A percentile compares a stretch with the other conserved stretches of the same genome.
Evolutionary conservation across 352 stramenopile genomes (phyloP).

Genomic region (Phytophthora macrochlamydospora): DNA sequence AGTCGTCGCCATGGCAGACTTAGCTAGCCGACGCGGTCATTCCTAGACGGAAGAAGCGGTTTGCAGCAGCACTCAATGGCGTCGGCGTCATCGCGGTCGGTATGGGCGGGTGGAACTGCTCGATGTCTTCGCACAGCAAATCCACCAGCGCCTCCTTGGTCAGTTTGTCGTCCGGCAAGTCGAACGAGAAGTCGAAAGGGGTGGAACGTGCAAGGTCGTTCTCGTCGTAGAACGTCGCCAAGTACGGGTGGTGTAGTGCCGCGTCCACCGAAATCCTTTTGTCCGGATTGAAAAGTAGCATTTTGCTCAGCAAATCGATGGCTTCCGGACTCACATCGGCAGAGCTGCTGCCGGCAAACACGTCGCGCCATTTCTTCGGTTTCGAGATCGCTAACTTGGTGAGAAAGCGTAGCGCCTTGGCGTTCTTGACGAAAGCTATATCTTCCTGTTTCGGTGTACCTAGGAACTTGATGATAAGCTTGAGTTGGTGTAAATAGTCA

Average conservation of each 20-base stretch:
- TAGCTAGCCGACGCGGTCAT: slow-evolving; percentile 60
- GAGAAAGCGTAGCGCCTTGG: slow-evolving; percentile 91
- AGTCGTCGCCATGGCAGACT: neutral
- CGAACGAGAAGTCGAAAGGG: slow-evolving; percentile 71
- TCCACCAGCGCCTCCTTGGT: slow-evolving; percentile 67
- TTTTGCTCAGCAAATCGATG: slow-evolving; percentile 63
- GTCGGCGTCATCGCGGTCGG: slow-evolving; percentile 26
- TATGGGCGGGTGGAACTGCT: slow-evolving; percentile 54
- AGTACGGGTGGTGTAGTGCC: slow-evolving; percentile 67
- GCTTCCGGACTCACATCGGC: slow-evolving; percentile 49
- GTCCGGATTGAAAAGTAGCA: slow-evolving; percentile 75
- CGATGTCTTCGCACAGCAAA: slow-evolving; percentile 66
- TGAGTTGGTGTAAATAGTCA: slow-evolving; percentile 86
- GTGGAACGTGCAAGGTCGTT: slow-evolving; percentile 47
- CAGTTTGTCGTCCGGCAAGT: slow-evolving; percentile 65
- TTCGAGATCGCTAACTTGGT: slow-evolving; percentile 77
- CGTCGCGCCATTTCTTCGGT: slow-evolving; percentile 68
- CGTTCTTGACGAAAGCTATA: slow-evolving; percentile 87
- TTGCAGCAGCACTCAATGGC: slow-evolving; percentile 19
- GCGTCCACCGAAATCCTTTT: slow-evolving; percentile 73
- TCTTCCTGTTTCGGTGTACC: slow-evolving; percentile 79
- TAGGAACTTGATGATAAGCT: slow-evolving; percentile 79
- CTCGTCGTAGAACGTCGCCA: slow-evolving; percentile 89
- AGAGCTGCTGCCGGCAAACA: slow-evolving; percentile 46
- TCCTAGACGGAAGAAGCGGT: slow-evolving; percentile 53